Base-by-base conservation (phyloP, 1,139 yeast species). In the Lodderomyces elongisporus region DNA sequence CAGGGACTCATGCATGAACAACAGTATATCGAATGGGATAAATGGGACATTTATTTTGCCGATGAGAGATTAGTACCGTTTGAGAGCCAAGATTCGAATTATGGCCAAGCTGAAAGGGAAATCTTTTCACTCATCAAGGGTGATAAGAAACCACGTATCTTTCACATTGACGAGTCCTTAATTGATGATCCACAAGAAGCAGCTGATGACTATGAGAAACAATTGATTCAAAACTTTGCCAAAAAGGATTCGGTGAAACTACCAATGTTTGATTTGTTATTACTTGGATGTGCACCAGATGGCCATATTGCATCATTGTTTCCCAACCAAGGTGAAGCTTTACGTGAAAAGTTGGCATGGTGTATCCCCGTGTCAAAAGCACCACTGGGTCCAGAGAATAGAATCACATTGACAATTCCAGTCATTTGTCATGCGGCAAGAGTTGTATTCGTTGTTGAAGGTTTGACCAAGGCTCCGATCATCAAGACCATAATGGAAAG, bases 221-320 rank as follows among this genome's bases (percentile, higher is more conserved):
- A 77, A 16, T 69, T 91, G 39, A 84, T 91, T 42, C 77, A 74
- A 50, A 93, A 91, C 34, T 91, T 91, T 64, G 98, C 98, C n/a
- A 85, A 84, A 39, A 89, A 91, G 55, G 97, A 89, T 57, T 82
- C 95, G 13, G 97, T 91, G 40, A 88, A 89, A 59, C 70, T 89
- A 43, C 98, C 98, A 38, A 79, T 85, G 77, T 91, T 91, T 63
- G 98, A 91, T 58, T 64, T 91, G 40, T 73, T 91, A 43, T 66
- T 91, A 44, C 70, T 91, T 42, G 98, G 98, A 14, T 89, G 97
- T 68, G 98, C 98, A 0, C 98, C 98, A 3, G 98, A 91, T 57
- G 98, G 98, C 17, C 98, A 91, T 56, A 85, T 89, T 49, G 96
- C 97, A 35, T 87, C 96, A 17, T 72, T 91, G 40, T 91, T 91